Conservation (phyloP, 2,329 filamentous ascomycete genomes). For the Stachybotrys chartarum region DNA sequence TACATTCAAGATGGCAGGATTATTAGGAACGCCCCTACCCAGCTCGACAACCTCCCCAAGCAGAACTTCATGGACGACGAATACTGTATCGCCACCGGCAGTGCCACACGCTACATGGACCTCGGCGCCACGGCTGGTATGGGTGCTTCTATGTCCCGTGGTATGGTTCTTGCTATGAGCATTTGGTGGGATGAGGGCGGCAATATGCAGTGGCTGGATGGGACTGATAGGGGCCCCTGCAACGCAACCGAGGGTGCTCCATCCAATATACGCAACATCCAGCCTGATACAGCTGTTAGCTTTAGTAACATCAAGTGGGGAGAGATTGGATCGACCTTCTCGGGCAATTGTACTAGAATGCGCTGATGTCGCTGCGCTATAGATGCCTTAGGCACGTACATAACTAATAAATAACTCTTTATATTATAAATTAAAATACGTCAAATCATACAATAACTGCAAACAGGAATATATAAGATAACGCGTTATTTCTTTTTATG, state of each 20-base stretch:
- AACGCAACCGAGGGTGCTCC: conserved; percentile 45
- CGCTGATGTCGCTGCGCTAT: no score
- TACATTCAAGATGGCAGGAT: conserved; percentile 26
- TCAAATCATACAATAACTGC: no score
- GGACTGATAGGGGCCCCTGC: conserved; percentile 42
- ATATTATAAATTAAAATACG: no score
- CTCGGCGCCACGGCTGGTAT: conserved; percentile 35
- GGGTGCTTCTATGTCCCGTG: conserved; percentile 36
- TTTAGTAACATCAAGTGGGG: conserved; percentile 54
- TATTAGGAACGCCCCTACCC: conserved; percentile 6
- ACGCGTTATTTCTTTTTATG: no score
- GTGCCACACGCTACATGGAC: conserved; percentile 20
- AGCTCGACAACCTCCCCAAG: conserved; percentile 6
- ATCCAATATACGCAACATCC: conserved; percentile 33
- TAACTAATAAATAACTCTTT: no score
- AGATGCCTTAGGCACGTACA: no score
- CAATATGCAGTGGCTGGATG: conserved; percentile 48
- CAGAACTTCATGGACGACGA: conserved; percentile 22
- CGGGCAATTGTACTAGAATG: no score
- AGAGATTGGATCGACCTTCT: conserved; percentile 49
- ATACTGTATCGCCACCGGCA: conserved; percentile 18
- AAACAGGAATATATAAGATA: no score
- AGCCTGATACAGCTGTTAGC: conserved; percentile 41
- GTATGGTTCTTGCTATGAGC: conserved; percentile 44
- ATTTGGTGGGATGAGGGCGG: conserved; percentile 47